Percentiles rank a stretch among this genome's conserved stretches.
Evolutionary conservation across 169 alveolate species (phyloP).

Genomic region (Perkinsus olseni): DNA sequence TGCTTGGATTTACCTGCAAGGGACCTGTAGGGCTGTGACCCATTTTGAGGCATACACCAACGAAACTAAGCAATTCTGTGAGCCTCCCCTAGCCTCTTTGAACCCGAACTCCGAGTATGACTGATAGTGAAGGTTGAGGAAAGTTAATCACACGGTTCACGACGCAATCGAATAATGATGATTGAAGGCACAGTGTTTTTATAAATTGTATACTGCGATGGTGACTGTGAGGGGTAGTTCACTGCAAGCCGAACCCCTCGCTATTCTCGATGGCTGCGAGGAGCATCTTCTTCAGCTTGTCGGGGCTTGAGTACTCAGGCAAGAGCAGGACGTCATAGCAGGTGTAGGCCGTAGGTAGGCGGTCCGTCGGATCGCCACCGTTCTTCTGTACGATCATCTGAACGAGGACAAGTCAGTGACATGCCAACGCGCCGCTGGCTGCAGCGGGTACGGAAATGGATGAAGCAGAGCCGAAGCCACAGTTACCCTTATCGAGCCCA

Average conservation of each 20-base stretch:
- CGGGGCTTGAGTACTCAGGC: slow-evolving; percentile 51
- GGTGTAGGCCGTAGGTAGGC: slow-evolving; percentile 71
- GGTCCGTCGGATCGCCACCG: slow-evolving; percentile 37
- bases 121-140: not conserved
- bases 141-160: not conserved
- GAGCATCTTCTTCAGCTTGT: slow-evolving; percentile 39
- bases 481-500: slow-evolving; percentile 39
- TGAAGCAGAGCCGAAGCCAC: slow-evolving; percentile 13
- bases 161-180: not conserved
- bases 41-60: no score
- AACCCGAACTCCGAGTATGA: not conserved
- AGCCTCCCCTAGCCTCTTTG: no score
- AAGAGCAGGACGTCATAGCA: slow-evolving; percentile 65
- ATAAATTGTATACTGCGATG: not conserved
- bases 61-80: no score
- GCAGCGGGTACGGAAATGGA: not conserved
- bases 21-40: no score
- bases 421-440: not conserved
- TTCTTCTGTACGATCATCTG: slow-evolving; percentile 11
- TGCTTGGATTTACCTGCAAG: no score
- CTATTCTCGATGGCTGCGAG: slow-evolving; percentile 51
- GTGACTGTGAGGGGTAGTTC: not conserved
- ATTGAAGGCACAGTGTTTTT: not conserved
- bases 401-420: not conserved
- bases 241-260: slow-evolving; percentile 63